Evolutionary conservation across 2,329 filamentous ascomycete genomes (phyloP), one percentile per base, ranked within the genome.

Genomic region (Aspergillus proliferans): DNA sequence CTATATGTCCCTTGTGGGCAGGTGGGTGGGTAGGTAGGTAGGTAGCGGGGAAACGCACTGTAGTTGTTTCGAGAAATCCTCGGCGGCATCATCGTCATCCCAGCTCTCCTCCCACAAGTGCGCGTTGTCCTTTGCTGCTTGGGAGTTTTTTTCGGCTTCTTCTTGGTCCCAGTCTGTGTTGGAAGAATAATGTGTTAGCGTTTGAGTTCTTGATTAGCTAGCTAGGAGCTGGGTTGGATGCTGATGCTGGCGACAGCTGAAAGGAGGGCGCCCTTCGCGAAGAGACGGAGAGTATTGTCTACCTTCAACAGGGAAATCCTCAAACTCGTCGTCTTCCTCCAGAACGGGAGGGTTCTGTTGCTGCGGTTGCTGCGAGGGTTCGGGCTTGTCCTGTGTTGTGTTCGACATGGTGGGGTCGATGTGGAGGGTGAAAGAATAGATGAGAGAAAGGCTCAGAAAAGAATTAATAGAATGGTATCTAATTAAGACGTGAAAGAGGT

Each of bases 71-170:
- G 90, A 93, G 70, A 98, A 98, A 65, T 98, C 93, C 68, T 98
- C 93, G 63, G 81, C 93, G 58, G 89, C 93, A 73, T 97, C 93
- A 69, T 97, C 92, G 65, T 98, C 93, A 67, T 98, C 93, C 93
- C 93, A 98, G 78, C 90, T 96, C 79, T 98, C 93, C 73, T 98
- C 93, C 93, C 93, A 98, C 47, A 98, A 77, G 75, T 97, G 91
- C 69, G 84, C 82, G 64, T 84, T 85, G 60, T 76, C 34, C 3
- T n/a, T 19, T 50, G 62, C 48, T 14, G 60, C 48, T 42, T 64
- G 49, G 52, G 87, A 48, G 85, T 86, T 56, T 45, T 69, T 67
- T 67, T 96, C 89, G 53, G 88, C 88, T 66, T 95, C 91, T 66
- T 95, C 89, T 70, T 90, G 85, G 47, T 85, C 79, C 93, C 93